Evolutionary conservation across 331 rosid species (phyloP), one percentile per base, ranked within the genome.

Genomic region (Acacia pycnantha): DNA sequence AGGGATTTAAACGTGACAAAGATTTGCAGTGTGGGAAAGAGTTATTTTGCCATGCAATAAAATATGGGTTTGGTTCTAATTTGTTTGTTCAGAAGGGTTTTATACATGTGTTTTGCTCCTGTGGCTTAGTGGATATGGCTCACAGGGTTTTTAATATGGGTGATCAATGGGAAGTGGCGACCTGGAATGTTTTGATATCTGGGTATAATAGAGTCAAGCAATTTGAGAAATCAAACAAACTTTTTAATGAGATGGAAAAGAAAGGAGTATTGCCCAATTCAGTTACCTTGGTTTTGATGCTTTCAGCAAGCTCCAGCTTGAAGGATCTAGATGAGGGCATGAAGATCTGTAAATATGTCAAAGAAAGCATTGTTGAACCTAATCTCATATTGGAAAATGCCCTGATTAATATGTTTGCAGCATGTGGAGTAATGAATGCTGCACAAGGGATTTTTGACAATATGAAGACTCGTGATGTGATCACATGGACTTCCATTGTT

Each of bases 121-220:
- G 91, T 68, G 91, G 97, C 24, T 65, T 88, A 64, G 79, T 93
- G 70, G 90, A 90, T 78, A 73, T 83, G 88, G 98, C 96, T 35
- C 87, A 82, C 46, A 81, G 82, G 81, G 85, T 93, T 82, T 91
- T 95, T 15, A 72, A 86, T 59, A 71, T 40, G 89, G 83, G 89
- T 59, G 82, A 69, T 74, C 66, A 21, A 50, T 86, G 88, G 89
- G 98, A 91, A 73, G 98, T 86, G 35, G 82, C 90, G 5, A 85
- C 92, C 47, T 95, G 98, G 98, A 95, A 95, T 78, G 88, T 78
- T 46, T 81, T 95, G 90, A 84, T 95, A 65, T 93, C 98, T 11
- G 95, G 91, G 58, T 90, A 92, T 81, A 91, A 93, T 41, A 89
- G 89, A 87, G 82, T 85, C 69, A 91, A 87, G 85, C 83, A 58